phyloP scores from a whole-genome alignment of 495 filamentous ascomycete genomes.

The Cercophora sp. region DNA sequence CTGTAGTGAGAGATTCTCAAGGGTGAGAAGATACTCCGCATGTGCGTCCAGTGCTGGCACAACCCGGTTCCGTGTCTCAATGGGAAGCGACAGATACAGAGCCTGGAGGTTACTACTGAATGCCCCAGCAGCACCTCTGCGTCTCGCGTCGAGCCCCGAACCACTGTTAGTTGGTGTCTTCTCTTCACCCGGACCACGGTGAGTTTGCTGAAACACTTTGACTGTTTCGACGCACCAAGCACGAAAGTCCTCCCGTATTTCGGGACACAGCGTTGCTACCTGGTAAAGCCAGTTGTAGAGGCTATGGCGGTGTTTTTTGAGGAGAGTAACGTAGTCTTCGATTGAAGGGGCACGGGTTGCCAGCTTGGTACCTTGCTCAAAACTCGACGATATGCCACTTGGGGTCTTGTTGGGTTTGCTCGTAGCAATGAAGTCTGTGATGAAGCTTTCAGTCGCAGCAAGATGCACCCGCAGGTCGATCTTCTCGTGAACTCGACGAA shows the following conservation, averaged over 20 bases:
- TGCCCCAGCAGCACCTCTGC: slow-evolving; percentile 33
- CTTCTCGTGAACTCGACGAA: slow-evolving; percentile 58
- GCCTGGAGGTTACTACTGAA: slow-evolving; percentile 41
- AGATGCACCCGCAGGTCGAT: slow-evolving; percentile 60
- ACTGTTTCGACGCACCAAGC: slow-evolving; percentile 31
- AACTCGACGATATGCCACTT: background rate
- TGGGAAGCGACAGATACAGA: slow-evolving; percentile 44
- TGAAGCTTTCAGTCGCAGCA: slow-evolving; percentile 52
- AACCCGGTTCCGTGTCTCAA: slow-evolving; percentile 31
- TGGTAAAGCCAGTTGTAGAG: slow-evolving; percentile 61
- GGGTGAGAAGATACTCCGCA: slow-evolving; percentile 43
- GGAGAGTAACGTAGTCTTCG: slow-evolving; percentile 56
- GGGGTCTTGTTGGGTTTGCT: slow-evolving; percentile 31
- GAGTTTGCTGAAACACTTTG: slow-evolving; percentile 24
- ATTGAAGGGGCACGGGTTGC: slow-evolving; percentile 43
- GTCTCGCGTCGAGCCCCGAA: background rate
- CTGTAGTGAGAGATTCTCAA: background rate
- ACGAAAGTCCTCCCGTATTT: slow-evolving; percentile 49
- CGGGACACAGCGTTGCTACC: slow-evolving; percentile 56
- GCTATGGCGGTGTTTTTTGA: slow-evolving; percentile 50
- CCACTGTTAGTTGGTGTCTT: background rate
- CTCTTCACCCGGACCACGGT: background rate
- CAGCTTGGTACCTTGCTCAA: slow-evolving; percentile 14
- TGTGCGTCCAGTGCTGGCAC: slow-evolving; percentile 47
- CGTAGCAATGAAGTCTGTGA: slow-evolving; percentile 55